These are phyloP conservation scores for Suillus fuscotomentosus DNA, from an alignment of 768 basidiomycete species.

Conservation along the genomic window DNA sequence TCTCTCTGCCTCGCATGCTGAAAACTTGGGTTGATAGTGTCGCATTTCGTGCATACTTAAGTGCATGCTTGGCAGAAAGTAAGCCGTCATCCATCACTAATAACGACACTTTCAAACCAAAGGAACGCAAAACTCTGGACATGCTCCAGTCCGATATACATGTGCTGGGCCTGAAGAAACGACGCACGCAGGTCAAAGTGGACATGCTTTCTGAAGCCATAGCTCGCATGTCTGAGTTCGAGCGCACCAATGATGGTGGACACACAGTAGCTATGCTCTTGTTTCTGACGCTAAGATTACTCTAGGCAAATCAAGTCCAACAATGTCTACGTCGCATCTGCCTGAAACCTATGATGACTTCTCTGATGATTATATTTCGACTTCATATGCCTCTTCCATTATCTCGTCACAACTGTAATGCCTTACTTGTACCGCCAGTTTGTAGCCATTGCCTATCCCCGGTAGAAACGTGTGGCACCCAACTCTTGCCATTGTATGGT, in stretches of 20 bases:
- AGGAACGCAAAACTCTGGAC: background rate
- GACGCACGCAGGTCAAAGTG: background rate
- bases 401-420: too few relatives aligned
- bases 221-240: background rate
- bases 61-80: background rate
- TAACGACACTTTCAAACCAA: background rate
- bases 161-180: background rate
- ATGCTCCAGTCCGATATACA: background rate
- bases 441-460: too few relatives aligned
- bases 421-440: too few relatives aligned
- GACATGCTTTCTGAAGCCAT: background rate
- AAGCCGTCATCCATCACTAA: background rate
- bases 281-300: too few relatives aligned
- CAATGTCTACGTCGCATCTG: too few relatives aligned
- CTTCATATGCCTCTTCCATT: too few relatives aligned
- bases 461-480: too few relatives aligned
- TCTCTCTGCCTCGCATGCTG: background rate
- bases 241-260: background rate
- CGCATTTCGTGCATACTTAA: background rate
- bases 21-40: background rate
- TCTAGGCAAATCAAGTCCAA: too few relatives aligned
- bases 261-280: background rate
- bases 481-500: too few relatives aligned
- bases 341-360: too few relatives aligned
- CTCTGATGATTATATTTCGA: too few relatives aligned